A percentile compares a stretch with the other conserved stretches of the same genome.
These are phyloP conservation scores for Pisolithus sp. DNA, from an alignment of 768 basidiomycete species.

Conservation along the genomic window DNA sequence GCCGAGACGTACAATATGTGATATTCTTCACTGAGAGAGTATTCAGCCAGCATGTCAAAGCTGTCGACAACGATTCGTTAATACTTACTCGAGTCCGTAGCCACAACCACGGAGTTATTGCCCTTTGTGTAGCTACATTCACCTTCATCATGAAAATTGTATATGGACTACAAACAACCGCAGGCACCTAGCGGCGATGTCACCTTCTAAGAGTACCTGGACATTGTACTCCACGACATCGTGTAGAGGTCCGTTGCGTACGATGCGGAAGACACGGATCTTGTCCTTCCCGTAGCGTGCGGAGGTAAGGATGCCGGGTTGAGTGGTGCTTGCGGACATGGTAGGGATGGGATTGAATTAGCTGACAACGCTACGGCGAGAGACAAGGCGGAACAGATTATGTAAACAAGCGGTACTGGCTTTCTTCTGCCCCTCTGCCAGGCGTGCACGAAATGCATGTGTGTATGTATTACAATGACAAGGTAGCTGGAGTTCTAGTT, in stretches of 20 bases:
- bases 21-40: conserved; percentile 55
- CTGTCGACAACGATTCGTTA: too few species aligned
- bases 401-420: too few species aligned
- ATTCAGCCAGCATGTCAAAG: background rate
- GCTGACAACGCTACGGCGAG: too few species aligned
- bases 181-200: conserved; percentile 63
- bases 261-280: conserved; percentile 80
- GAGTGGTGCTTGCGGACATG: background rate
- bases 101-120: conserved; percentile 83
- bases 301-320: conserved; percentile 27
- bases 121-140: conserved; percentile 70
- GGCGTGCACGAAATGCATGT: too few species aligned
- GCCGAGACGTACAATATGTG: conserved; percentile 43
- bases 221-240: conserved; percentile 84
- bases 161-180: background rate
- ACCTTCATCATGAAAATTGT: conserved; percentile 28
- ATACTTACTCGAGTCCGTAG: conserved; percentile 82
- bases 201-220: conserved; percentile 73
- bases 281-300: conserved; percentile 87
- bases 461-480: too few species aligned
- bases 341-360: too few species aligned
- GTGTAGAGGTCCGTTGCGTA: conserved; percentile 62
- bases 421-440: too few species aligned
- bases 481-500: too few species aligned
- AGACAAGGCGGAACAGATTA: too few species aligned